phyloP scores from a whole-genome alignment of 768 basidiomycete species.

The Asterophora lycoperdoides region DNA sequence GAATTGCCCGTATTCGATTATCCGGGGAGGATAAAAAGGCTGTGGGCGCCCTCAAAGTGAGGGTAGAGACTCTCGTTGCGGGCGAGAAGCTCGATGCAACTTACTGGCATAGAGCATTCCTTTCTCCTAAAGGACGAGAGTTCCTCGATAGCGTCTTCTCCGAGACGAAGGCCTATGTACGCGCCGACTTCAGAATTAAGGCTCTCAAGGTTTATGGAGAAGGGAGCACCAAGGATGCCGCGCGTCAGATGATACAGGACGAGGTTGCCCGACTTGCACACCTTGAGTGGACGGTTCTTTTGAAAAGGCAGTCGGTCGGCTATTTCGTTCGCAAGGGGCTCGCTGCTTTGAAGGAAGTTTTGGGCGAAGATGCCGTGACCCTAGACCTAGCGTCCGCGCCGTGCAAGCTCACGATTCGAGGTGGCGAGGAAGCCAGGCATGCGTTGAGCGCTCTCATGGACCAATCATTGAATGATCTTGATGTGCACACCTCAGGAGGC shows the following conservation, averaged over 20 bases:
- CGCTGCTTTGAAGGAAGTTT: conserved; percentile 42
- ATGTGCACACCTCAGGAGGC: neutral
- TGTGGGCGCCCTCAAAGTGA: conserved; percentile 54
- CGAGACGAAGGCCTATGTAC: conserved; percentile 39
- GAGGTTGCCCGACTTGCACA: conserved; percentile 46
- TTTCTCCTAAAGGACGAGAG: conserved; percentile 19
- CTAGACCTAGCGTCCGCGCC: conserved; percentile 35
- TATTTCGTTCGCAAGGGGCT: conserved; percentile 52
- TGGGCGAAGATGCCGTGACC: conserved; percentile 51
- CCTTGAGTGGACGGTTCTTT: conserved; percentile 35
- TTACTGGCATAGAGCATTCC: conserved; percentile 49
- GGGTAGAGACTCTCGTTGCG: conserved; percentile 49
- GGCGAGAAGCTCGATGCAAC: conserved; percentile 43
- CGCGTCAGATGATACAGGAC: conserved; percentile 39
- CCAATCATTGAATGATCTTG: conserved; percentile 30
- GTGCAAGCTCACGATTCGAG: conserved; percentile 45
- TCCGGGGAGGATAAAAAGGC: conserved; percentile 48
- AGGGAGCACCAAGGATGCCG: conserved; percentile 33
- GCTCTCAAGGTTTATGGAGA: conserved; percentile 46
- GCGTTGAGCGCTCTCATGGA: conserved; percentile 40
- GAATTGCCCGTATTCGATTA: conserved; percentile 37
- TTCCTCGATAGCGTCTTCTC: conserved; percentile 33
- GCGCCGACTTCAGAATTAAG: conserved; percentile 41
- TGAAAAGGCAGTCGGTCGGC: conserved; percentile 38
- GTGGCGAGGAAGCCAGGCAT: conserved; percentile 53